Evolutionary conservation across 768 basidiomycete genomes (phyloP), one percentile per base, ranked within the genome.

Genomic region (Mycena olivaceomarginata): DNA sequence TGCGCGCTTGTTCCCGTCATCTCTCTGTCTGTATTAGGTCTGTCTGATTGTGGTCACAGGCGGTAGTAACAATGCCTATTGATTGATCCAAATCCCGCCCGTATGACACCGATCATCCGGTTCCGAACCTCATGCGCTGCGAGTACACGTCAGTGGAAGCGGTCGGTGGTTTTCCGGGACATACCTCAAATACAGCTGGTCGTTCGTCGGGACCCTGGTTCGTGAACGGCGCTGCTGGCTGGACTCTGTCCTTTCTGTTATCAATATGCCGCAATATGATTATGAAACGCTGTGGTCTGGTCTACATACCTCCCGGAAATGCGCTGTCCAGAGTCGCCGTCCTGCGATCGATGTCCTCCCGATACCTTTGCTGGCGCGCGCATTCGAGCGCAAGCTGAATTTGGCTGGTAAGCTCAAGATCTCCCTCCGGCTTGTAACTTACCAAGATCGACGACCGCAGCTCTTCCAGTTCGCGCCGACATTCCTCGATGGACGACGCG

Each of bases 401-500:
- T 51, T n/a, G 51, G 51, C 12, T 3, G 5, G 10, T 31, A 12
- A 45, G 43, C 48, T n/a, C 8, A 53, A 67, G 48, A 39, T 20
- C 11, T 1, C 11, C 9, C 9, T 9, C 20, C 18, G 0, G 13
- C 8, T 9, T n/a, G 9, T 10, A 13, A 6, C 40, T 15, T 41
- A 69, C 73, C 40, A 9, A 16, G 22, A 74, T 63, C 5, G 66
- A 51, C 45, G 59, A 20, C 60, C 48, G 72, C 20, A 74, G 15
- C 18, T 67, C 31, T 25, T 67, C 45, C 6, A 75, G 56, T 6
- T 75, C 74, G 59, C 74, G 59, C 46, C 67, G 60, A n/a, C 74
- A 69, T 18, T 56, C 48, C 15, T 10, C 7, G 46, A 69, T 75
- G 22, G 67, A 68, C 10, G 25, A n/a, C 22, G 20, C 22, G 9